Evolutionary conservation across 495 filamentous ascomycete species (phyloP).

Genomic region (Penicillium coprophilum): DNA sequence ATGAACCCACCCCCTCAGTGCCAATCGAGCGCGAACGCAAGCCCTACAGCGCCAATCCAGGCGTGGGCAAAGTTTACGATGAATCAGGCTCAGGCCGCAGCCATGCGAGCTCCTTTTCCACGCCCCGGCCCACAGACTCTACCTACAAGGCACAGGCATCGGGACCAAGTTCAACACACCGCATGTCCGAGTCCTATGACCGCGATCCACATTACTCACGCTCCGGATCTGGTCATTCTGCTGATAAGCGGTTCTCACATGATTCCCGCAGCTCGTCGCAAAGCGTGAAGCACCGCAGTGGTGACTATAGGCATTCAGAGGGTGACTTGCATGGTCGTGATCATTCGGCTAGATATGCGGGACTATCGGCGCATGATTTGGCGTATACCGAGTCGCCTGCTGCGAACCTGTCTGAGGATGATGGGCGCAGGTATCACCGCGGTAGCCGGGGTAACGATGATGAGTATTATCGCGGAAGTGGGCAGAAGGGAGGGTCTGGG

Average conservation of each 20-base stretch:
- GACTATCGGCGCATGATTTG: constrained; percentile 30
- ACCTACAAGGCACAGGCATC: neutral
- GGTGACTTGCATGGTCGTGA: constrained; percentile 37
- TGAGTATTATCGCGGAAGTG: constrained; percentile 40
- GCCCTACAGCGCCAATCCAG: constrained; percentile 57
- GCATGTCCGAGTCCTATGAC: constrained; percentile 22
- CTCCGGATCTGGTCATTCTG: constrained; percentile 24
- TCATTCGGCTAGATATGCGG: constrained; percentile 20
- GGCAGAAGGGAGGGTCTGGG: constrained; percentile 31
- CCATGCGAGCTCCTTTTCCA: constrained; percentile 33
- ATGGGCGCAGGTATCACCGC: constrained; percentile 33
- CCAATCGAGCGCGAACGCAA: constrained; percentile 64
- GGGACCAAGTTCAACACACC: constrained; percentile 8
- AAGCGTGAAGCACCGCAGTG: constrained; percentile 17
- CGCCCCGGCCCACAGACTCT: constrained; percentile 28
- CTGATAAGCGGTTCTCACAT: constrained; percentile 18
- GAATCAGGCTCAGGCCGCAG: constrained; percentile 28
- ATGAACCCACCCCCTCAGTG: constrained; percentile 37
- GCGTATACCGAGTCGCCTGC: constrained; percentile 28
- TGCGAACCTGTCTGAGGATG: constrained; percentile 27
- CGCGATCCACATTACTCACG: constrained; percentile 30
- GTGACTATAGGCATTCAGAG: constrained; percentile 44
- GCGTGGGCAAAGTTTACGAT: constrained; percentile 56
- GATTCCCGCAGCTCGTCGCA: constrained; percentile 41
- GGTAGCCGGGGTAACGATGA: constrained; percentile 36